Base-by-base conservation (phyloP, 2,329 filamentous ascomycete species). In the Venturia carpophila region DNA sequence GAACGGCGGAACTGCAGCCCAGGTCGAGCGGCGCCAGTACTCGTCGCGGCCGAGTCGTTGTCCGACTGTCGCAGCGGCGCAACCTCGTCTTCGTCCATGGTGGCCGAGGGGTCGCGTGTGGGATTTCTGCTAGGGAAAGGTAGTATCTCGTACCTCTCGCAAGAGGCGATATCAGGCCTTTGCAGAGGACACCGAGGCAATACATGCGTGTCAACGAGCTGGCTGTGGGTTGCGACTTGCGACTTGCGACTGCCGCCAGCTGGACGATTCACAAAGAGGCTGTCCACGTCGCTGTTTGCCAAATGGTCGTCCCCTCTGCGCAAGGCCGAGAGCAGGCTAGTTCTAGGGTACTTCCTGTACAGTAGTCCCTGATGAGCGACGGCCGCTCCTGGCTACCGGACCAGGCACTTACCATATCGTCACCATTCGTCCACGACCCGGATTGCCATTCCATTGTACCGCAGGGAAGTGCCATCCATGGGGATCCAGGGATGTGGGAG, bases 11-110 rank as follows among this genome's bases (percentile, higher is more conserved):
- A 37, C 30, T 58, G 52, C 13, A 37, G 27, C n/a, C 30, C 19
- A 21, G 52, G 52, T n/a, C 30, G 52, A 58, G 27, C 15, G 13
- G 7, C 10, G 30, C 52, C 52, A 10, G 52, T 37, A 21, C 52
- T 58, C 19, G 52, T 58, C 15, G 52, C 52, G 52, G 5, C 30
- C 2, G 52, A 58, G 9, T 58, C 52, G 30, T 37, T 37, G 52
- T 58, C 52, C 15, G 52, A 58, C 52, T 58, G 52, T 15, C 52
- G 52, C 30, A 58, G 52, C 52, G 52, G 52, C 27, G 52, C 19
- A 37, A 58, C 15, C 15, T 58, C 52, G 19, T 37, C 52, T n/a
- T 58, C 52, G 52, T 58, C 52, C 52, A 58, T 58, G 49, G 49
- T 56, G 49, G 49, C 27, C 27, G 21, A 47, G 45, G 27, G 5